Evolutionary conservation across 306 rosid species (phyloP), one percentile per base, ranked within the genome.

Genomic region (Pyrus pyrifolia): DNA sequence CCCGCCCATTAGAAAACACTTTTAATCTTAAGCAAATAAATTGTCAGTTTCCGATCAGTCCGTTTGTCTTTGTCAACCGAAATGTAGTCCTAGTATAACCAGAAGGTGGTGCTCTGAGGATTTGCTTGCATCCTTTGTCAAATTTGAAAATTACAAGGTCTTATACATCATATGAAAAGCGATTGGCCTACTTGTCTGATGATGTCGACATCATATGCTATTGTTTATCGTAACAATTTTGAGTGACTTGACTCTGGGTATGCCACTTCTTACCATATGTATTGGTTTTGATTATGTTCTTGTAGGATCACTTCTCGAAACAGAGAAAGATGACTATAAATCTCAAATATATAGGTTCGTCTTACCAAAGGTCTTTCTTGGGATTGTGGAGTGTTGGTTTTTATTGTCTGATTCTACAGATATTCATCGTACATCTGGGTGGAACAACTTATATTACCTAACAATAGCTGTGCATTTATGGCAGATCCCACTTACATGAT

Each of bases 401-500:
- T 18, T 58, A 27, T 58, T 40, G 11, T 57, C 35, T 29, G 62
- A 27, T 71, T 38, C n/a, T 29, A 38, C 5, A 15, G 29, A 22
- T 29, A 46, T n/a, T 46, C 15, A 22, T 44, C 22, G 23, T n/a
- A 19, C 8, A 15, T 44, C 25, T 71, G 45, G 61, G 4, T 11
- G 42, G 33, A n/a, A 70, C 33, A 76, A 70, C 70, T 73, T 65
- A 45, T 15, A 19, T 64, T 46, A 63, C 27, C n/a, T 71, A 42
- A 64, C 66, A 17, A 51, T 17, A 58, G 62, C 30, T 80, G n/a
- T 71, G 51, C 38, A 19, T 83, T 65, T 49, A 18, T 58, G 2
- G 77, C 86, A 91, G 93, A 91, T 87, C 97, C 92, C 25, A 91
- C 93, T 18, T 91, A 91, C 83, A 91, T 91, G 96, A 89, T 89